phyloP scores from a whole-genome alignment of 2,329 filamentous ascomycete genomes.

The Arthrobotrys conoides region DNA sequence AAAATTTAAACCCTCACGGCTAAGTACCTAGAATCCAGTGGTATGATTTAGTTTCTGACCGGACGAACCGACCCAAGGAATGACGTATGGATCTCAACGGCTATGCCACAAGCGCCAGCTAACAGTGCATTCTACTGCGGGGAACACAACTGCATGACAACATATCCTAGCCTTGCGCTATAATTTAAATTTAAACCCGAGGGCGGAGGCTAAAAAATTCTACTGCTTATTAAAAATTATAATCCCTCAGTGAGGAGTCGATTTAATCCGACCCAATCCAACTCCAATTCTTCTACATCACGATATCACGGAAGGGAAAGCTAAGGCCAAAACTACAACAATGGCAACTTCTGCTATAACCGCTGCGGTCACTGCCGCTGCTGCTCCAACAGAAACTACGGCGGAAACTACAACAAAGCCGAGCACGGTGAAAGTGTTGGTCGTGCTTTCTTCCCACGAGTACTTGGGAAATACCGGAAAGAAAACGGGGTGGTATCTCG shows the following conservation, averaged over 20 bases:
- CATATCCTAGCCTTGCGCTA: constrained; percentile 21
- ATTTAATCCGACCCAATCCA: not conserved
- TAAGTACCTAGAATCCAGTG: not conserved
- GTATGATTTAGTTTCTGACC: constrained; percentile 12
- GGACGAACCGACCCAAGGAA: not conserved
- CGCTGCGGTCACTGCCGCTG: not conserved
- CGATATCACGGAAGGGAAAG: not conserved
- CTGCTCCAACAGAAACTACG: constrained; percentile 5
- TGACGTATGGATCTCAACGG: constrained; percentile 17
- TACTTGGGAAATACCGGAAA: constrained; percentile 70
- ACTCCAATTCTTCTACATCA: not conserved
- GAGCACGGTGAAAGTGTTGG: constrained; percentile 74
- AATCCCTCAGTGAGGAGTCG: constrained; percentile 15
- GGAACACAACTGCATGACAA: constrained; percentile 31
- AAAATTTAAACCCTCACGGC: not conserved
- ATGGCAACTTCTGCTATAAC: constrained; percentile 25
- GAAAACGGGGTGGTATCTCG: constrained; percentile 80
- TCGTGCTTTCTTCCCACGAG: constrained; percentile 78
- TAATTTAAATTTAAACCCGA: constrained; percentile 14
- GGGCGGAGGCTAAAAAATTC: constrained; percentile 17
- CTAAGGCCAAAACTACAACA: constrained; percentile 20
- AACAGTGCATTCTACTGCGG: constrained; percentile 29
- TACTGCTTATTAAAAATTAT: not conserved
- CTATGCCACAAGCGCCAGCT: constrained; percentile 25
- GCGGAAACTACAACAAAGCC: constrained; percentile 43